phyloP scores from a whole-genome alignment of 2,329 filamentous ascomycete species.

The Venturia aucupariae region DNA sequence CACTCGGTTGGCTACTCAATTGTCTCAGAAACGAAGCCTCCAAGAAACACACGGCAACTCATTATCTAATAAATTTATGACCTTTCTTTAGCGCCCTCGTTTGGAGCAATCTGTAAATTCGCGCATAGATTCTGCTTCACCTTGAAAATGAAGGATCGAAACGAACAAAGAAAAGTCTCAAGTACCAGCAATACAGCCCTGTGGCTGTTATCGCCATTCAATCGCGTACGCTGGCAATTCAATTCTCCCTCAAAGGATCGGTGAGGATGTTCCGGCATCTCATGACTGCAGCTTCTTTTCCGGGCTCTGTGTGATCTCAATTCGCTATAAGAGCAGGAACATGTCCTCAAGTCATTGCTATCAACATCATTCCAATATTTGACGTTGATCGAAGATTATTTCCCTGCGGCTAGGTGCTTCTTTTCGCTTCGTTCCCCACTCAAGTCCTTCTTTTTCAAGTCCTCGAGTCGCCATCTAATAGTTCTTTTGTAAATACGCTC shows the following conservation, averaged over 20 bases:
- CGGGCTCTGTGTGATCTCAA: no score
- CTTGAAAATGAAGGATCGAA: no score
- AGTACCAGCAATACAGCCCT: no score
- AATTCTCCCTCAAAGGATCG: not conserved
- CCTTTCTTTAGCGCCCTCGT: no score
- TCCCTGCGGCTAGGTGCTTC: not conserved
- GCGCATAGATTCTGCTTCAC: no score
- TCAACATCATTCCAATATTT: conserved; percentile 1
- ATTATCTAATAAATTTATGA: no score
- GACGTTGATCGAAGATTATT: not conserved
- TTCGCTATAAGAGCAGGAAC: not conserved
- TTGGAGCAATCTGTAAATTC: no score
- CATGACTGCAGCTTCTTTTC: not conserved
- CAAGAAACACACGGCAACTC: no score
- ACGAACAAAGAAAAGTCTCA: no score
- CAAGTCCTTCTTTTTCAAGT: conserved; percentile 2
- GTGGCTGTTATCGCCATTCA: not conserved
- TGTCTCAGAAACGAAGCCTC: no score
- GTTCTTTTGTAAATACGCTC: no score
- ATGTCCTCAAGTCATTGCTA: not conserved
- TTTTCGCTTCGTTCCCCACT: not conserved
- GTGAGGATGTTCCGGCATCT: not conserved
- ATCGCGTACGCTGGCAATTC: not conserved
- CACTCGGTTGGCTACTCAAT: no score
- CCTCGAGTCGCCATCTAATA: not conserved